Conservation (phyloP, 371 early-diverging fungal species). For the Rhizopus stolonifer region DNA sequence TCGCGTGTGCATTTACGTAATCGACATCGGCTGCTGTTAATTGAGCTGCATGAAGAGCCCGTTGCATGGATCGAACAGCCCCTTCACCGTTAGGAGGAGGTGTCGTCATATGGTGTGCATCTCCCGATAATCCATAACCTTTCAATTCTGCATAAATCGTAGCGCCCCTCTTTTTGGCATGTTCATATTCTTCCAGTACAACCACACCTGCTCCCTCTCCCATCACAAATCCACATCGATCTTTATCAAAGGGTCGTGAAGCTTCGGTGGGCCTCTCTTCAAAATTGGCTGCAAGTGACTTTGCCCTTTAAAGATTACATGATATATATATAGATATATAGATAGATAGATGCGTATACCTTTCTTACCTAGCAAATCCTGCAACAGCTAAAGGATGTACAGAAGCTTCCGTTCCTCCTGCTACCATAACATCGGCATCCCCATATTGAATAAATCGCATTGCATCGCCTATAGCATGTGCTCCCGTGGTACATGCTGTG, state of each 20-base stretch:
- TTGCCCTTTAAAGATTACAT: too few species aligned
- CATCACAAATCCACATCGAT: conserved; percentile 92
- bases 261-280: conserved; percentile 77
- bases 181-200: conserved; percentile 91
- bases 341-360: too few species aligned
- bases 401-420: conserved; percentile 91
- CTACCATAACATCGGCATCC: conserved; percentile 95
- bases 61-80: conserved; percentile 81
- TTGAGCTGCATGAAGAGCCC: conserved; percentile 70
- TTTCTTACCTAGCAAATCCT: conserved; percentile 85
- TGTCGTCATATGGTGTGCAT: conserved; percentile 93
- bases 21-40: conserved; percentile 65
- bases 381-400: conserved; percentile 85
- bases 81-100: conserved; percentile 87
- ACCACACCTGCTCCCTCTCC: conserved; percentile 93
- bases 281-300: conserved; percentile 76
- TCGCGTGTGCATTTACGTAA: conserved; percentile 96
- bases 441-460: conserved; percentile 87
- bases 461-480: conserved; percentile 93
- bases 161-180: conserved; percentile 85
- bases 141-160: conserved; percentile 85
- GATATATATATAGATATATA: too few species aligned
- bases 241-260: conserved; percentile 88
- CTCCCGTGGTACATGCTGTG: conserved; percentile 96
- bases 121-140: conserved; percentile 93